phyloP scores from a whole-genome alignment of 768 basidiomycete genomes.

The Boletus fagicola region DNA sequence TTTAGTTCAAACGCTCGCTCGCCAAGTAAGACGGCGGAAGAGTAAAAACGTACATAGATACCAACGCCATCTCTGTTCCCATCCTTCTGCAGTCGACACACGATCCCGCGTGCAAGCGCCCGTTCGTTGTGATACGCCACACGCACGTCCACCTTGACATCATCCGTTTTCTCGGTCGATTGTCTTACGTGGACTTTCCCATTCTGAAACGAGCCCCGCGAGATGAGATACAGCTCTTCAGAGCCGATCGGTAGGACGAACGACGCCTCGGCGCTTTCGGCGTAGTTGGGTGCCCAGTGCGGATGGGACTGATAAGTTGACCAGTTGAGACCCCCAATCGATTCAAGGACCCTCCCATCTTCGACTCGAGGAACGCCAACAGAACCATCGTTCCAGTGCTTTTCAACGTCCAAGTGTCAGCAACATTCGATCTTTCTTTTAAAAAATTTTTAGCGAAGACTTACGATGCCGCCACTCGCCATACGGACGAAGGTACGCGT shows the following conservation, averaged over 20 bases:
- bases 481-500: neutral
- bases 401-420: neutral
- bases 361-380: slow-evolving; percentile 7
- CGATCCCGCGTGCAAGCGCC: slow-evolving; percentile 27
- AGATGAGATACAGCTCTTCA: slow-evolving; percentile 34
- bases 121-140: slow-evolving; percentile 27
- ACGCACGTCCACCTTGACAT: slow-evolving; percentile 31
- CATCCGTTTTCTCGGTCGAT: neutral
- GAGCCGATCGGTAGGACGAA: slow-evolving; percentile 33
- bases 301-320: slow-evolving; percentile 8
- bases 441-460: too few relatives aligned
- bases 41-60: slow-evolving; percentile 33
- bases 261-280: slow-evolving; percentile 18
- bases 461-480: neutral
- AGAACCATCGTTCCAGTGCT: neutral
- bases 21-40: too few relatives aligned
- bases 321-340: slow-evolving; percentile 18
- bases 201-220: slow-evolving; percentile 30
- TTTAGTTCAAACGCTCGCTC: too few relatives aligned
- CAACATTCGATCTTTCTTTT: neutral
- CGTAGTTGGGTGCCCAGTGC: slow-evolving; percentile 17
- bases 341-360: slow-evolving; percentile 19
- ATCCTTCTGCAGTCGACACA: slow-evolving; percentile 32
- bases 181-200: slow-evolving; percentile 25
- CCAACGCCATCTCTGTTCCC: slow-evolving; percentile 36